phyloP scores from a whole-genome alignment of 2,329 filamentous ascomycete genomes.

The Tolypocladium nubicola region DNA sequence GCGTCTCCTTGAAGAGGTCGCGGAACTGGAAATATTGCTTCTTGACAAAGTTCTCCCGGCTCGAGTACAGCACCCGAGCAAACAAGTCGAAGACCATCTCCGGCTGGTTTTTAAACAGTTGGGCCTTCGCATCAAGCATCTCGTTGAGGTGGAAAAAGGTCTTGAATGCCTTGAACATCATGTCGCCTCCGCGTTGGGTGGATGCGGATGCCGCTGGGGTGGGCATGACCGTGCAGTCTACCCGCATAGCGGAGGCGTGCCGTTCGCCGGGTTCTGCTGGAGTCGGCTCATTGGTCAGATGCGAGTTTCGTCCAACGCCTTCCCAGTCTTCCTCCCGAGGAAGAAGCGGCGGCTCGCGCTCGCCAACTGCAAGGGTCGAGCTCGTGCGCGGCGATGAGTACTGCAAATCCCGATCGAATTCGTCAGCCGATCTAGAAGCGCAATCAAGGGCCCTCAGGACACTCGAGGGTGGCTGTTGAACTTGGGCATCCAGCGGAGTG shows the following conservation, averaged over 20 bases:
- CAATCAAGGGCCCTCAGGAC: constrained; percentile 19
- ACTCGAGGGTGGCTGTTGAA: constrained; percentile 16
- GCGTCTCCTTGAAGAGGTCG: constrained; percentile 49
- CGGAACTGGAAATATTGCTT: constrained; percentile 55
- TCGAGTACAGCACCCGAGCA: constrained; percentile 47
- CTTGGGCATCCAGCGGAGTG: neutral
- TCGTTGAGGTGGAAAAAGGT: constrained; percentile 57
- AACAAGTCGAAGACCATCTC: constrained; percentile 49
- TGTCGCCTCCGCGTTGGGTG: neutral
- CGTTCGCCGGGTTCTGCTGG: neutral
- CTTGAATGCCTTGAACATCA: constrained; percentile 10
- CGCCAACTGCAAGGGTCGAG: constrained; percentile 2
- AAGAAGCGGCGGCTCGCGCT: constrained; percentile 7
- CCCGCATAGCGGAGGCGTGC: neutral
- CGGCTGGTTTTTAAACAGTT: constrained; percentile 20
- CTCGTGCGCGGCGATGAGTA: constrained; percentile 17
- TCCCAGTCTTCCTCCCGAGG: constrained; percentile 32
- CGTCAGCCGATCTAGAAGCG: constrained; percentile 20
- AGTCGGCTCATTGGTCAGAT: neutral
- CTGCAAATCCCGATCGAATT: constrained; percentile 25
- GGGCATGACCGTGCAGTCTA: constrained; percentile 1
- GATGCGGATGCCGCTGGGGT: neutral
- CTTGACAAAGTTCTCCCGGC: constrained; percentile 34
- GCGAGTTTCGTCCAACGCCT: constrained; percentile 9
- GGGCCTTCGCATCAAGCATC: constrained; percentile 36